Evolutionary conservation across 768 basidiomycete genomes (phyloP).

Genomic region (Wakefieldia striispora): DNA sequence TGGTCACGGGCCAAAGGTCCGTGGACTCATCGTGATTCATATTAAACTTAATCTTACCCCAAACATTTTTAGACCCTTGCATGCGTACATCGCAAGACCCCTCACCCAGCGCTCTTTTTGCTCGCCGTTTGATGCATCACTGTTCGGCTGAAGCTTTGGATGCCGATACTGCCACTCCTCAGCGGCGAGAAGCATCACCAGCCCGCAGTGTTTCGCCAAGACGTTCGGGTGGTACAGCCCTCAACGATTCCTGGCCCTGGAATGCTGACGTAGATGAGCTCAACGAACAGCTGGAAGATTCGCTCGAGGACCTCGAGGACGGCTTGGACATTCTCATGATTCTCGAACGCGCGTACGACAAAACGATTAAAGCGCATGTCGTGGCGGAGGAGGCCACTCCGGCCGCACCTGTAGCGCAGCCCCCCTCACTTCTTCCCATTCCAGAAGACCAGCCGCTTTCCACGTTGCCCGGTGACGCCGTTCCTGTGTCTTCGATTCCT

Average conservation of each 20-base stretch:
- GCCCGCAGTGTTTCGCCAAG: constrained; percentile 45
- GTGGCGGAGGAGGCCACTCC: constrained; percentile 24
- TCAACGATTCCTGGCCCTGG: constrained; percentile 31
- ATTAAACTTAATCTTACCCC: constrained; percentile 9
- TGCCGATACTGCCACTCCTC: constrained; percentile 5
- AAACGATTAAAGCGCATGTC: constrained; percentile 62
- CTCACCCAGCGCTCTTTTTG: constrained; percentile 58
- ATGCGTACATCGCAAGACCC: constrained; percentile 36
- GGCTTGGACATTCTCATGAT: constrained; percentile 68
- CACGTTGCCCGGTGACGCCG: not conserved
- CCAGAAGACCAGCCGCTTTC: constrained; percentile 19
- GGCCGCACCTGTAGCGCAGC: constrained; percentile 4
- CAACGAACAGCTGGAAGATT: constrained; percentile 39
- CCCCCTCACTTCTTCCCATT: constrained; percentile 18
- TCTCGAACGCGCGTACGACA: constrained; percentile 67
- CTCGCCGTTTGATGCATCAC: constrained; percentile 82
- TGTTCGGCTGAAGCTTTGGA: constrained; percentile 57
- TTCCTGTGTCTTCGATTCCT: not conserved
- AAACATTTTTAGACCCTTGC: constrained; percentile 14
- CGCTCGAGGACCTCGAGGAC: constrained; percentile 64
- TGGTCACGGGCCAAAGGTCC: constrained; percentile 57
- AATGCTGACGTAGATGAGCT: constrained; percentile 40
- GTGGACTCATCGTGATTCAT: constrained; percentile 23
- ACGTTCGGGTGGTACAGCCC: constrained; percentile 31
- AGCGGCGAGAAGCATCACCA: constrained; percentile 33